These are phyloP conservation scores for Pseudocercospora eumusae DNA, from an alignment of 2,329 filamentous ascomycete species.

Conservation along the genomic window DNA sequence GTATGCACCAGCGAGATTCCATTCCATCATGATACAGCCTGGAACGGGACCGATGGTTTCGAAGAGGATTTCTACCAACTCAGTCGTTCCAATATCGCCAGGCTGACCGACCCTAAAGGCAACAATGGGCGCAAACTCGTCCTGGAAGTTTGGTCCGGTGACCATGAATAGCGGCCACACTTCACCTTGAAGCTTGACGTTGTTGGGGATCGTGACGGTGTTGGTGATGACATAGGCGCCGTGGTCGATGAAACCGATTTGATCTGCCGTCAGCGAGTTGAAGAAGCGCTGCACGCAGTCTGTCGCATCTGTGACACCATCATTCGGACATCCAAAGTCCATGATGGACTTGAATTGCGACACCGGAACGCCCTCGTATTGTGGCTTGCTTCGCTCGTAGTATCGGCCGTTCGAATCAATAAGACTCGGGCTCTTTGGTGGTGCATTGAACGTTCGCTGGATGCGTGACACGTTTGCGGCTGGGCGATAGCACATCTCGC, in stretches of 20 bases:
- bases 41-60: constrained; percentile 78
- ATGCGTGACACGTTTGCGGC: constrained; percentile 31
- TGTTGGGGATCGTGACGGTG: constrained; percentile 52
- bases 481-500: constrained; percentile 32
- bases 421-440: constrained; percentile 67
- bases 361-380: constrained; percentile 70
- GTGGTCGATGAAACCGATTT: constrained; percentile 65
- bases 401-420: constrained; percentile 66
- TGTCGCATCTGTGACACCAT: constrained; percentile 84
- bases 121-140: constrained; percentile 71
- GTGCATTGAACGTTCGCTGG: constrained; percentile 43
- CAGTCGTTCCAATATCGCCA: constrained; percentile 76
- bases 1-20: constrained; percentile 71
- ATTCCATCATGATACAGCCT: constrained; percentile 85
- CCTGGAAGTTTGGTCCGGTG: constrained; percentile 69
- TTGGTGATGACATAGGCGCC: constrained; percentile 63
- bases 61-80: constrained; percentile 84
- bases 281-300: constrained; percentile 77
- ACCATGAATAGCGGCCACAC: constrained; percentile 67
- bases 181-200: constrained; percentile 58
- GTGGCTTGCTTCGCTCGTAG: constrained; percentile 81
- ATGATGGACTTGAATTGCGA: constrained; percentile 69
- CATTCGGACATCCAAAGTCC: constrained; percentile 66
- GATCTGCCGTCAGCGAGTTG: constrained; percentile 60
- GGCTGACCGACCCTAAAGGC: constrained; percentile 78